Conservation (phyloP, 192 early-diverging fungal genomes). For the Pecoramyces ruminantium region DNA sequence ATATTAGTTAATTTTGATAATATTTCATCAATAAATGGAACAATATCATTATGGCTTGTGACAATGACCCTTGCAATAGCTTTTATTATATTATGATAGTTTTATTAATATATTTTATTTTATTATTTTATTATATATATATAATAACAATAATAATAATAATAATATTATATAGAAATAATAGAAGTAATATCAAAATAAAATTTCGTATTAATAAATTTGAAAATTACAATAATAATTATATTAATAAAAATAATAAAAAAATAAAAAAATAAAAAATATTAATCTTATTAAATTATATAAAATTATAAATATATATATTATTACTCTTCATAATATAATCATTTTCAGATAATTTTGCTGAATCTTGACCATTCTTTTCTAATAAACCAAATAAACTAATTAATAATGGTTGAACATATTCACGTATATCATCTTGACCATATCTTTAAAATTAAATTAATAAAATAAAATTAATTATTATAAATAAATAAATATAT, state of each 20-base stretch:
- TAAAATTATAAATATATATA: background rate
- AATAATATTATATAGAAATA: too few species aligned
- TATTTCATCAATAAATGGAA: conserved; percentile 50
- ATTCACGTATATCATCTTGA: conserved; percentile 39
- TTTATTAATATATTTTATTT: background rate
- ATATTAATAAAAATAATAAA: background rate
- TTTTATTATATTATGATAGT: conserved; percentile 7
- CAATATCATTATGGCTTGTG: conserved; percentile 52
- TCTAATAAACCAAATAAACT: conserved; percentile 65
- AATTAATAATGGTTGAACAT: conserved; percentile 41
- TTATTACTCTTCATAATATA: conserved; percentile 74
- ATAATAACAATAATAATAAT: conserved; percentile 1
- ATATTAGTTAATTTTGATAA: conserved; percentile 60
- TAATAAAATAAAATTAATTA: too few species aligned
- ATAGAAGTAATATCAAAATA: too few species aligned
- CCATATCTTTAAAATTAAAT: conserved; percentile 37
- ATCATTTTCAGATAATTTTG: conserved; percentile 91
- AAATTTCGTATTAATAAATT: too few species aligned
- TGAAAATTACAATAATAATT: too few species aligned
- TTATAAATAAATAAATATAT: background rate
- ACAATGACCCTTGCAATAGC: conserved; percentile 75
- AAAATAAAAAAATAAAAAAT: too few species aligned
- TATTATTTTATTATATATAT: background rate
- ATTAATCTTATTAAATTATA: too few species aligned
- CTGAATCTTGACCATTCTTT: conserved; percentile 49